Percentiles rank a stretch among this genome's conserved stretches.
Evolutionary conservation across 306 rosid species (phyloP).

Genomic region (Vigna trinervia): DNA sequence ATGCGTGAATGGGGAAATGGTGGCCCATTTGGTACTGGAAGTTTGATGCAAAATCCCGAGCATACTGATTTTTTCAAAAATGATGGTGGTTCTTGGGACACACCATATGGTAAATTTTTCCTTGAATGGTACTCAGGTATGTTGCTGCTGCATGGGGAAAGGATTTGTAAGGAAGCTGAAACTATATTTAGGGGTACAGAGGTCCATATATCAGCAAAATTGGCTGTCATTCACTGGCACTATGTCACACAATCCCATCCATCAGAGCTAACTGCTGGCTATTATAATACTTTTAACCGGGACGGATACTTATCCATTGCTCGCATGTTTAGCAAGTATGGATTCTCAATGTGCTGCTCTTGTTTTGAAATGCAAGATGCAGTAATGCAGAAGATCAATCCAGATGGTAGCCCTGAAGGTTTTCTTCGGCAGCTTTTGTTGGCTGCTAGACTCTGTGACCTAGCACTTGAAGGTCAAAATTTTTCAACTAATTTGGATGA

Average conservation of each 20-base stretch:
- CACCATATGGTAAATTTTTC: conserved; percentile 73
- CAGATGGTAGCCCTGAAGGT: conserved; percentile 80
- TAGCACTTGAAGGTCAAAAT: conserved; percentile 84
- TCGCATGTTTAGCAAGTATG: conserved; percentile 74
- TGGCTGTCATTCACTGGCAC: conserved; percentile 83
- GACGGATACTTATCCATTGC: conserved; percentile 82
- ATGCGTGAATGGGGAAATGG: conserved; percentile 83
- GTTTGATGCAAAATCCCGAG: conserved; percentile 50
- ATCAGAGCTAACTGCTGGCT: conserved; percentile 89
- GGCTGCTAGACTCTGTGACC: conserved; percentile 79
- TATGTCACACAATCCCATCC: conserved; percentile 72
- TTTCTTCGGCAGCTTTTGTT: conserved; percentile 77
- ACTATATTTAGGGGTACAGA: conserved; percentile 76
- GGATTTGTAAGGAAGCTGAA: conserved; percentile 83
- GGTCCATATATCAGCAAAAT: conserved; percentile 67
- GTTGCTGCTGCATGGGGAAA: conserved; percentile 87
- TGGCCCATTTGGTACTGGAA: conserved; percentile 69
- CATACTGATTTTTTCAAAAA: conserved; percentile 62
- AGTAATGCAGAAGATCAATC: conserved; percentile 56
- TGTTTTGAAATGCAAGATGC: conserved; percentile 79
- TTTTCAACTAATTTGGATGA: conserved; percentile 62
- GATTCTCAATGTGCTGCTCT: conserved; percentile 81
- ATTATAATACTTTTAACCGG: conserved; percentile 69
- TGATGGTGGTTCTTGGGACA: conserved; percentile 67
- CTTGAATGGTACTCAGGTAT: conserved; percentile 88